Conservation (phyloP, 305 asterid genomes). For the Fraxinus baroniana region DNA sequence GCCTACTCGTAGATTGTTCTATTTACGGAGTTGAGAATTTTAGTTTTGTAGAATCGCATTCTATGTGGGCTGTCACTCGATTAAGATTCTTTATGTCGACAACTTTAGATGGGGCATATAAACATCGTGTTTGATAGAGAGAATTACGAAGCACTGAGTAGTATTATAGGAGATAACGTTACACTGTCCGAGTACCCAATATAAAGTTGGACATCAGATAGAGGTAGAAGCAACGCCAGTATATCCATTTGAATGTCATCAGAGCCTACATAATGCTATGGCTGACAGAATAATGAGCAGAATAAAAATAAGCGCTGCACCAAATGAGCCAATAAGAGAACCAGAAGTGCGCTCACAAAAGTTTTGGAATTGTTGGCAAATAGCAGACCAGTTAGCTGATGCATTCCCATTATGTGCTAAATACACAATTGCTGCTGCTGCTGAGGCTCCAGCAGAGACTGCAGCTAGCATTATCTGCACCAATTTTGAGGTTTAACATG, state of each 20-base stretch:
- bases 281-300: conserved; percentile 53
- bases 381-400: conserved; percentile 73
- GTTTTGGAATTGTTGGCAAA: conserved; percentile 60
- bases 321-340: conserved; percentile 71
- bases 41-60: neutral
- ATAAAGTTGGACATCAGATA: neutral
- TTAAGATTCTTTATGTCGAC: neutral
- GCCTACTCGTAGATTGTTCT: neutral
- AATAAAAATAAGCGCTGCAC: conserved; percentile 41
- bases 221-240: neutral
- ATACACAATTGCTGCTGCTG: conserved; percentile 74
- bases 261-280: conserved; percentile 43
- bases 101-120: neutral
- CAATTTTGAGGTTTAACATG: neutral
- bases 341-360: conserved; percentile 67
- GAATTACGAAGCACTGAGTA: neutral
- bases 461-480: conserved; percentile 58
- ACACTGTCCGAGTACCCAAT: neutral
- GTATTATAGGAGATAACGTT: neutral
- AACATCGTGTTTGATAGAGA: neutral
- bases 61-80: neutral
- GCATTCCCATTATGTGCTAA: conserved; percentile 83
- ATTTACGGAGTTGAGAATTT: neutral
- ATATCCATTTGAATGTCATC: neutral
- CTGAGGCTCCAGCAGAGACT: conserved; percentile 66